These are phyloP conservation scores for Botryotinia narcissicola DNA, from an alignment of 2,329 filamentous ascomycete species.

Conservation along the genomic window DNA sequence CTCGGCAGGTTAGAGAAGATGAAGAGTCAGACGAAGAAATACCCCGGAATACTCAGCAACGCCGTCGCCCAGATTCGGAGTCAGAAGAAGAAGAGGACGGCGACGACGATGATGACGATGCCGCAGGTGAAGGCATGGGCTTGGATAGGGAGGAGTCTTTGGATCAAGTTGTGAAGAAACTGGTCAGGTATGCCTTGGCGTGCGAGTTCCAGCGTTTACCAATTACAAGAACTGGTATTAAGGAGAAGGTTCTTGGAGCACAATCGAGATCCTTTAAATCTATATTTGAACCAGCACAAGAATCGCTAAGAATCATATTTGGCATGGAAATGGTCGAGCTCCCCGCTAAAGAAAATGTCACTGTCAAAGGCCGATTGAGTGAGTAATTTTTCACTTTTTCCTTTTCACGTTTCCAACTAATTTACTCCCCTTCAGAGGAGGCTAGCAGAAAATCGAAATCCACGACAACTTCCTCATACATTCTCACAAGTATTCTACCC, in stretches of 20 bases:
- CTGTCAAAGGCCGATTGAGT: constrained; percentile 77
- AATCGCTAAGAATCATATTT: constrained; percentile 67
- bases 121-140: constrained; percentile 27
- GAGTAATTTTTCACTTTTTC: constrained; percentile 21
- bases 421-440: constrained; percentile 24
- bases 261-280: constrained; percentile 68
- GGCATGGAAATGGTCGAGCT: constrained; percentile 93
- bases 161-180: constrained; percentile 58
- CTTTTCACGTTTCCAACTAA: constrained; percentile 7
- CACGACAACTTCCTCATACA: constrained; percentile 64
- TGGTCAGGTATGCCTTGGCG: constrained; percentile 66
- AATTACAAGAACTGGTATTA: constrained; percentile 61
- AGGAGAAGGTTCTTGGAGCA: constrained; percentile 50
- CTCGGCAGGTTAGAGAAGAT: constrained; percentile 29
- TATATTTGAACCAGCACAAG: constrained; percentile 76
- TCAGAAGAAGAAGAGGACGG: constrained; percentile 33
- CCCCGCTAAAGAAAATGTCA: constrained; percentile 75
- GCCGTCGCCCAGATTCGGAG: constrained; percentile 22
- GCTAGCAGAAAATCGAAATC: constrained; percentile 47
- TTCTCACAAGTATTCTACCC: constrained; percentile 73
- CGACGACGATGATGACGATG: constrained; percentile 31
- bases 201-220: constrained; percentile 62
- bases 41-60: constrained; percentile 30
- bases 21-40: constrained; percentile 33
- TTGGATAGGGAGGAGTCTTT: constrained; percentile 29